Base-by-base conservation (phyloP, 345 rosid genomes). In the Populus deltoides region DNA sequence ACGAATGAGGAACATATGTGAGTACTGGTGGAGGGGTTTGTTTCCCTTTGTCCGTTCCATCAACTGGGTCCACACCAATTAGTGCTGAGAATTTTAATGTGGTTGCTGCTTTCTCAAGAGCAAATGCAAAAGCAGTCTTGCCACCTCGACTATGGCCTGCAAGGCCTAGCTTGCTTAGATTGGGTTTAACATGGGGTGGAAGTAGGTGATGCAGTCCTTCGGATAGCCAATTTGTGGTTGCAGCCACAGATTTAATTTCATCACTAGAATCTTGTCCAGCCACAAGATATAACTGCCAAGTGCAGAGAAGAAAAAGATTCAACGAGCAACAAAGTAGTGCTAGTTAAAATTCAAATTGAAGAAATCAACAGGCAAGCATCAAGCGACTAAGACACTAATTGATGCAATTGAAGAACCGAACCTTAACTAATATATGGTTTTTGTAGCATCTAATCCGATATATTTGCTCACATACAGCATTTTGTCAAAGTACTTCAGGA, bases 71-170 rank as follows among this genome's bases (percentile, higher is more conserved):
- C 72, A 94, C 81, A 45, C 98, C 98, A 16, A 94, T 89, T 41
- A 94, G 66, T 66, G 93, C 89, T 29, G 86, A 85, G 77, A 90
- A 89, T 53, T 83, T 90, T 39, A 91, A 24, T 3, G 76, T 10
- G 20, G 91, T 81, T 10, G 86, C 66, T 15, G 66, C 71, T 75
- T 89, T 90, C 65, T 66, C 57, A 2, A 94, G 77, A 61, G 99
- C 94, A 0, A 88, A 78, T 0, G 89, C 97, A 39, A 92, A 95
- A 3, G 98, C 98, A 8, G 90, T 79, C 80, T 93, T 95, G 80
- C 99, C 97, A 0, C 99, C 98, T 1, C 97, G 90, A 80, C 97
- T 92, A 78, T 95, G 99, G 74, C 98, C 98, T 2, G 97, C 88
- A 12, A 92, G 90, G 67, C 77, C 90, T 22, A 90, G 83, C 77